Evolutionary conservation across 345 rosid genomes (phyloP).

Genomic region (Dimocarpus longan): DNA sequence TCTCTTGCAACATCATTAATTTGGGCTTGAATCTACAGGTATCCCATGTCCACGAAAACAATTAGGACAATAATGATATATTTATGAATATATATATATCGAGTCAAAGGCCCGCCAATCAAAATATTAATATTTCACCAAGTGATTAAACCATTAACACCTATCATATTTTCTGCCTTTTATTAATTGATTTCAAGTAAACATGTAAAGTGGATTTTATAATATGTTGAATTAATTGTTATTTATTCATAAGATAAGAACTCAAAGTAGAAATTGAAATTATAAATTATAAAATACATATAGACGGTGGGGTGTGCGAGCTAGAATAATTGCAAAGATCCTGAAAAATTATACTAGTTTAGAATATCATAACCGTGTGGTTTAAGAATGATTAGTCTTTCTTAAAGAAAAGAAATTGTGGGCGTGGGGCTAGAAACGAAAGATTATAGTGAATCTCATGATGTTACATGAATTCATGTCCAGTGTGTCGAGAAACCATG

Average conservation of each 20-base stretch:
- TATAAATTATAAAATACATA: not conserved
- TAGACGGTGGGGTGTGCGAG: slow-evolving; percentile 3
- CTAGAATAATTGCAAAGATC: slow-evolving; percentile 23
- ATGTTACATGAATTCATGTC: not conserved
- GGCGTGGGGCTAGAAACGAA: not conserved
- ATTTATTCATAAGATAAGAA: not conserved
- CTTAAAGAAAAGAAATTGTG: not conserved
- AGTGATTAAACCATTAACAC: not conserved
- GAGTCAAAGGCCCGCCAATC: not conserved
- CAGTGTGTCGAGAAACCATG: not conserved
- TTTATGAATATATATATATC: not conserved
- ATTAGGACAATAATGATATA: not conserved
- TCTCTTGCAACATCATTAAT: not conserved
- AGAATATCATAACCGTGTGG: slow-evolving; percentile 6
- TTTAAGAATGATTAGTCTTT: slow-evolving; percentile 10
- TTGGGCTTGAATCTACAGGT: slow-evolving; percentile 7
- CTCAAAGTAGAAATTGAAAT: not conserved
- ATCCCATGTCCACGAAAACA: not conserved
- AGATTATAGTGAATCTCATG: slow-evolving; percentile 3
- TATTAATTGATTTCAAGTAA: not conserved
- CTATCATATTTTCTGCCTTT: not conserved
- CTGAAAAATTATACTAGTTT: slow-evolving; percentile 11
- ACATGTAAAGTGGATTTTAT: not conserved
- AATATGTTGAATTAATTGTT: not conserved
- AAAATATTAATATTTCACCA: too few relatives aligned